phyloP scores from a whole-genome alignment of 331 rosid species.

The Stylosanthes scabra region DNA sequence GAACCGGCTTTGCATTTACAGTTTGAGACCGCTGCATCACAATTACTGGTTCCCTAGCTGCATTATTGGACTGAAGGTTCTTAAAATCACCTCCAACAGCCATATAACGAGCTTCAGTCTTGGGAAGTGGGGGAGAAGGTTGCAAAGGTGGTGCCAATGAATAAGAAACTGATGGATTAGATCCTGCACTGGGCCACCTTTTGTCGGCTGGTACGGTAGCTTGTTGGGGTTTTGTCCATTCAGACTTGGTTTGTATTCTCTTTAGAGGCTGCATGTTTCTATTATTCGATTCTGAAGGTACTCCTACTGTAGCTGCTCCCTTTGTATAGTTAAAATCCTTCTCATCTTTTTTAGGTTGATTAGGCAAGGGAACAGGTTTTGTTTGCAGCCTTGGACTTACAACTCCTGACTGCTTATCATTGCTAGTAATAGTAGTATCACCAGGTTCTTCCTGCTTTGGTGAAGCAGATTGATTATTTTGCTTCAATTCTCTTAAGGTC shows the following conservation, averaged over 20 bases:
- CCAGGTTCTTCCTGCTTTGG: conserved; percentile 84
- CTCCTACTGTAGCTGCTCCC: conserved; percentile 55
- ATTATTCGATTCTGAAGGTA: conserved; percentile 61
- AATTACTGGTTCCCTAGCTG: conserved; percentile 72
- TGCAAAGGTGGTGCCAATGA: conserved; percentile 73
- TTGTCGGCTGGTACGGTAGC: conserved; percentile 60
- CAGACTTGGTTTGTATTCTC: conserved; percentile 74
- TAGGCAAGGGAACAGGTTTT: conserved; percentile 52
- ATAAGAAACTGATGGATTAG: conserved; percentile 69
- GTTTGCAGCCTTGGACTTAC: conserved; percentile 55
- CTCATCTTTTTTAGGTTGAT: conserved; percentile 75
- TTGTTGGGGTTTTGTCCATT: conserved; percentile 80
- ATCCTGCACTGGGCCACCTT: conserved; percentile 69
- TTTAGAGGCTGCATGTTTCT: conserved; percentile 74
- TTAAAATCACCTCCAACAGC: conserved; percentile 66
- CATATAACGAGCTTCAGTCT: conserved; percentile 67
- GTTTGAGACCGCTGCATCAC: conserved; percentile 89
- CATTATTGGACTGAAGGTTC: conserved; percentile 70
- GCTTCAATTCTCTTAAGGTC: conserved; percentile 67
- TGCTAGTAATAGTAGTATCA: conserved; percentile 63
- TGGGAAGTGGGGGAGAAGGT: conserved; percentile 56
- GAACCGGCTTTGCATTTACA: conserved; percentile 64
- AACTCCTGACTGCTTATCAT: conserved; percentile 68
- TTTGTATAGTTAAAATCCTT: conserved; percentile 87
- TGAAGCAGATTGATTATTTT: conserved; percentile 62